Conservation (phyloP, 2,329 filamentous ascomycete genomes). For the Trichocomaceae sp. region DNA sequence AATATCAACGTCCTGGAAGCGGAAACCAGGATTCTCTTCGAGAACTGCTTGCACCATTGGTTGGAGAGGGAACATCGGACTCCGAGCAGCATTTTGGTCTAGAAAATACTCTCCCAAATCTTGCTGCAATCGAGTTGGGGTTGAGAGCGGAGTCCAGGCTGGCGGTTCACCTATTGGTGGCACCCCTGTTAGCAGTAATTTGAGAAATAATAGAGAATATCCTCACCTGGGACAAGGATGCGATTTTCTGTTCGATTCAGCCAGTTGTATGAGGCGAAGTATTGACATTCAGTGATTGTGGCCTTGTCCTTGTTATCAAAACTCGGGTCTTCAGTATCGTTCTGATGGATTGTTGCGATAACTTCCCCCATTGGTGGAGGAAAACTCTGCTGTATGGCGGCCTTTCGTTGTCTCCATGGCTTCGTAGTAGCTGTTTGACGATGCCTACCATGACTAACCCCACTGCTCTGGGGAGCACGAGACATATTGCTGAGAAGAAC, state of each 20-base stretch:
- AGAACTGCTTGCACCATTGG: slow-evolving; percentile 42
- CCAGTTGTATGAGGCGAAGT: slow-evolving; percentile 51
- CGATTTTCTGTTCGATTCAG: slow-evolving; percentile 28
- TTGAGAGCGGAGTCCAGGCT: slow-evolving; percentile 42
- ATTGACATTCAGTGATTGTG: slow-evolving; percentile 32
- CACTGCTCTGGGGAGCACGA: neutral
- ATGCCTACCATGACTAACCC: neutral
- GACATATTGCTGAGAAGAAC: neutral
- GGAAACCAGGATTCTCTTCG: slow-evolving; percentile 31
- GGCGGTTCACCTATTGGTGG: slow-evolving; percentile 43
- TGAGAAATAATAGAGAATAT: neutral
- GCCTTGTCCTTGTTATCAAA: slow-evolving; percentile 5
- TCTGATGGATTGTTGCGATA: slow-evolving; percentile 14
- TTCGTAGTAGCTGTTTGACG: neutral
- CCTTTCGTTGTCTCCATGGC: neutral
- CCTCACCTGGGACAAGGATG: slow-evolving; percentile 43
- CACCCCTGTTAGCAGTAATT: neutral
- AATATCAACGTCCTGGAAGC: slow-evolving; percentile 43
- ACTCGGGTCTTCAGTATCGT: slow-evolving; percentile 9
- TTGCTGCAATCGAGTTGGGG: slow-evolving; percentile 29
- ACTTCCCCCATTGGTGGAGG: slow-evolving; percentile 17
- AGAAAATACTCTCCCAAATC: slow-evolving; percentile 44
- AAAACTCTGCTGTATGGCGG: neutral
- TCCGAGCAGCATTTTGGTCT: slow-evolving; percentile 35
- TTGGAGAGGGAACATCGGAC: slow-evolving; percentile 36